Evolutionary conservation across 139 green algal genomes (phyloP).

Genomic region (Chlorella vulgaris): DNA sequence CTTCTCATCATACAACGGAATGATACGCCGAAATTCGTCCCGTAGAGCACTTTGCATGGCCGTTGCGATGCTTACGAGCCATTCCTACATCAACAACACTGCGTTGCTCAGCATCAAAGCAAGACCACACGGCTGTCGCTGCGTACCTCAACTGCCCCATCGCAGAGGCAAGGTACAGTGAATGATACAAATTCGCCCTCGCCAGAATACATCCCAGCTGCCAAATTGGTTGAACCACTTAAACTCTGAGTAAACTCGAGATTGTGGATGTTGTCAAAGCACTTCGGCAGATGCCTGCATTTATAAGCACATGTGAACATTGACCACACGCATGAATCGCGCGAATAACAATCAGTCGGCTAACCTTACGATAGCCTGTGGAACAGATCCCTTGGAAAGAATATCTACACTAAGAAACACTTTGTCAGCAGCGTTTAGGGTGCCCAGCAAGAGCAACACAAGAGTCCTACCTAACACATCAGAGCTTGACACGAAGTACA

Average conservation of each 20-base stretch:
- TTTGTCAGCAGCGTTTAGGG: neutral
- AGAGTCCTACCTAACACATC: conserved; percentile 89
- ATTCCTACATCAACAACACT: conserved; percentile 53
- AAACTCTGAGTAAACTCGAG: conserved; percentile 77
- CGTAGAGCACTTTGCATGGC: conserved; percentile 76
- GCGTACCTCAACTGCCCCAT: conserved; percentile 79
- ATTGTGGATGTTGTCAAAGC: conserved; percentile 92
- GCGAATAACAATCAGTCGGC: no score
- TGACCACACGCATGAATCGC: neutral
- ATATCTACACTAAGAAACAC: conserved; percentile 61
- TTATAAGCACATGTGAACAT: neutral
- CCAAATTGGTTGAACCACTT: conserved; percentile 64
- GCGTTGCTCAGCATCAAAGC: no score
- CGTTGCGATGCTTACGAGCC: conserved; percentile 81
- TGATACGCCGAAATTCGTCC: conserved; percentile 78
- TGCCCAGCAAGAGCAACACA: no score
- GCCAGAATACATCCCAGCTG: conserved; percentile 81
- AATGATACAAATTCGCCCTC: conserved; percentile 91
- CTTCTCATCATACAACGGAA: conserved; percentile 88
- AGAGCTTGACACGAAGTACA: conserved; percentile 93
- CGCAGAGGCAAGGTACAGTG: conserved; percentile 69
- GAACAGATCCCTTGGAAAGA: conserved; percentile 86
- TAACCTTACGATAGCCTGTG: conserved; percentile 80
- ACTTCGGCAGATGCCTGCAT: conserved; percentile 83
- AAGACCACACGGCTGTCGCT: no score